Base-by-base conservation (phyloP, 139 green algal species). In the Chlamydomonas asymmetrica region DNA sequence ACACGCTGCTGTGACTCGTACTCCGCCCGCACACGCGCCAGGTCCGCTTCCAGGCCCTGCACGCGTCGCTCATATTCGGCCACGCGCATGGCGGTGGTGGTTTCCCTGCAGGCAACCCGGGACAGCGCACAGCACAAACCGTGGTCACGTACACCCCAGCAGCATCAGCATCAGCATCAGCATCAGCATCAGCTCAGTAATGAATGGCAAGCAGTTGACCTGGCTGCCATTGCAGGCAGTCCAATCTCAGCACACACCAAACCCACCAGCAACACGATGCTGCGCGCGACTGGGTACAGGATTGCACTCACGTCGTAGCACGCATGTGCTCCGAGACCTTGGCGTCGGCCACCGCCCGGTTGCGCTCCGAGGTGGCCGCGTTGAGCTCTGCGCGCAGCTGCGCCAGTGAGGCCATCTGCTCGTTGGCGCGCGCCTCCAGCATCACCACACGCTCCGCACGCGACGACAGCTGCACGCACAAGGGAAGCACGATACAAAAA, bases 1-100 rank as follows among this genome's bases (percentile, higher is more conserved):
- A 82, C 31, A 6, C 25, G 73, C 76, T 82, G 68, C 76, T 82
- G 76, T 37, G 66, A 61, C 40, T 82, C 76, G 68, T 74, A 54
- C 34, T 75, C 48, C 41, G 65, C 67, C 4, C 40, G 37, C 35
- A 77, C 29, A 3, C 61, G 60, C 3, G 31, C n/a, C 31, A 82
- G 49, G 9, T 82, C 76, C 32, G 48, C 43, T 37, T 77, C 48
- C 60, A 82, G 76, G 13, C 32, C 45, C 27, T 32, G 2, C 4
- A 57, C 56, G 23, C 59, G 72, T 23, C 57, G 48, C 32, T 56
- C 34, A 10, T 38, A 3, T 2, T 75, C 52, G 38, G 31, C 38
- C 66, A 76, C 67, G 23, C 48, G 41, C 45, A 41, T 22, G 2
- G 57, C 52, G 25, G 29, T 39, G 25, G 39, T 50, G 40, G 75